Evolutionary conservation across 768 basidiomycete genomes (phyloP), one percentile per base, ranked within the genome.

Genomic region (Symmetrospora coprosmae): DNA sequence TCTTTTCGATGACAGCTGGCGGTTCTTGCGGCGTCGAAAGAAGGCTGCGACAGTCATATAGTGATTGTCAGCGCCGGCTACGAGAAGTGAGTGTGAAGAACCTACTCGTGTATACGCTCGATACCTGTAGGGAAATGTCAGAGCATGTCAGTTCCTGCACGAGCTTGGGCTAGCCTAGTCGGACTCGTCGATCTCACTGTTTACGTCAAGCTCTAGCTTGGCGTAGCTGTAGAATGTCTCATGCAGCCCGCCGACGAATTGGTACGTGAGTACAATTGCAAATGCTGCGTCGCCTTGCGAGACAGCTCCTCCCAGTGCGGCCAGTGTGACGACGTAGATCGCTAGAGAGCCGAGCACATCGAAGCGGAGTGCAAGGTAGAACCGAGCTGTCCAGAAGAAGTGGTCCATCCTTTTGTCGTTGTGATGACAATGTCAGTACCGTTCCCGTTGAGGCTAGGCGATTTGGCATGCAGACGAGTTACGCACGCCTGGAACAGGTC

Each of bases 401-500:
- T 58, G 55, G 27, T 58, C 55, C 55, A 58, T 58, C 4, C 55
- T 58, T 27, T 16, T 5, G 5, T n/a, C 21, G 34, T n/a, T 25
- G 30, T 27, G 46, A 35, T 7, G 28, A n/a, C n/a, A 45, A 23
- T 47, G 21, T 58, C 43, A 46, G 19, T n/a, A n/a, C n/a, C n/a
- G n/a, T n/a, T n/a, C n/a, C n/a, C n/a, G n/a, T 11, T 13, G 7
- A 8, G 43, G 46, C 2, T 47, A 6, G 9, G 16, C 31, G 67
- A 67, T 71, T 84, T 84, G 59, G 78, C 79, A 69, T 84, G 82
- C 68, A 83, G 28, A 38, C 14, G 13, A 13, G 4, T 27, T 21
- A 58, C 83, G 67, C 79, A 84, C 2, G 79, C 78, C 70, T 85
- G 83, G 71, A 84, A 84, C 65, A 76, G 80, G 64, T 70, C 71